Conservation (phyloP, 768 basidiomycete species). For the Coprinopsis sp. region DNA sequence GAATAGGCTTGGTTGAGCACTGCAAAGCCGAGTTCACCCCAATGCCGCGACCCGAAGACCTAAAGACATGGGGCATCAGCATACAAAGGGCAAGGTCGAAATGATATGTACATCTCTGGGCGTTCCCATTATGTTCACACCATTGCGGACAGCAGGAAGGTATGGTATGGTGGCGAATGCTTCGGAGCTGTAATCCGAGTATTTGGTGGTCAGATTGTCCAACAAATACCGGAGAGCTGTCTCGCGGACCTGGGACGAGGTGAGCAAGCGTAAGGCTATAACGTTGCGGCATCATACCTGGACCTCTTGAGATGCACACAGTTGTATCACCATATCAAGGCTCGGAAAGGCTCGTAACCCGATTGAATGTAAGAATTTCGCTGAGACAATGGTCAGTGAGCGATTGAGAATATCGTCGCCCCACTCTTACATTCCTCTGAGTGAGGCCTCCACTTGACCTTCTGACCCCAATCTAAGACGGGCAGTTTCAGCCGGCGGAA, state of each 20-base stretch:
- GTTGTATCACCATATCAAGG: conserved; percentile 55
- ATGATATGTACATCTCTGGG: conserved; percentile 53
- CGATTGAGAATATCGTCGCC: not conserved
- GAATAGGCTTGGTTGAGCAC: conserved; percentile 53
- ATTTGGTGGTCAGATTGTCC: conserved; percentile 62
- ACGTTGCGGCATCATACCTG: conserved; percentile 21
- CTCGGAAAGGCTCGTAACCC: conserved; percentile 69
- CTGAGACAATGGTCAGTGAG: conserved; percentile 33
- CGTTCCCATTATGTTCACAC: conserved; percentile 51
- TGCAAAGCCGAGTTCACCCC: conserved; percentile 73
- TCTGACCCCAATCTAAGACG: conserved; percentile 80
- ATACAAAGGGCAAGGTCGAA: not conserved
- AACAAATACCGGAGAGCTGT: conserved; percentile 79
- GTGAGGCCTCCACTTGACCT: conserved; percentile 70
- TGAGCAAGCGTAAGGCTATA: not conserved
- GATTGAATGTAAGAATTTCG: conserved; percentile 72
- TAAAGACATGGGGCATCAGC: conserved; percentile 20
- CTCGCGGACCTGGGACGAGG: conserved; percentile 33
- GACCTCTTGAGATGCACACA: conserved; percentile 58
- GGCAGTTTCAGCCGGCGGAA: conserved; percentile 75
- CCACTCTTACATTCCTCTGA: conserved; percentile 76
- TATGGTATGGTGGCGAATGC: conserved; percentile 60
- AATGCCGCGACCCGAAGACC: conserved; percentile 68
- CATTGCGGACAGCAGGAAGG: conserved; percentile 65
- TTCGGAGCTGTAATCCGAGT: conserved; percentile 52